phyloP scores from a whole-genome alignment of 1,284 basidiomycete genomes.

The Stygiomarasmius scandens region DNA sequence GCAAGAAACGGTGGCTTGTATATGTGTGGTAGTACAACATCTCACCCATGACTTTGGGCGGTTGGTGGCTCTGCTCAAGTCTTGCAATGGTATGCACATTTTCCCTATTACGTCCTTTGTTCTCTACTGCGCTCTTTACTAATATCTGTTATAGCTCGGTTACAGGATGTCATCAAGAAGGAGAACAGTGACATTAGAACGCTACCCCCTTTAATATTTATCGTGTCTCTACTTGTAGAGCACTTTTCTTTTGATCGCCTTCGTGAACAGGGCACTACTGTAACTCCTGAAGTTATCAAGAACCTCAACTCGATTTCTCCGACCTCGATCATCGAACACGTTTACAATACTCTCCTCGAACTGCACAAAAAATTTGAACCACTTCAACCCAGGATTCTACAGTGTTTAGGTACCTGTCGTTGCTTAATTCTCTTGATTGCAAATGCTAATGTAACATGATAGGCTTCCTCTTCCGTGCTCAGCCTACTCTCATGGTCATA shows the following conservation, averaged over 20 bases:
- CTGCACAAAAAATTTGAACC: conserved; percentile 66
- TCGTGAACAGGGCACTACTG: conserved; percentile 60
- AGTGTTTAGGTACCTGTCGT: conserved; percentile 89
- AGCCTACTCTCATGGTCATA: conserved; percentile 86
- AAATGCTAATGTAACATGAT: background rate
- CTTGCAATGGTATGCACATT: conserved; percentile 79
- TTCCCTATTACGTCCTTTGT: background rate
- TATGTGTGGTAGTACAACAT: conserved; percentile 82
- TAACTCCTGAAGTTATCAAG: conserved; percentile 44
- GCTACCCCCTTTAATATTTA: conserved; percentile 72
- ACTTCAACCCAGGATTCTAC: conserved; percentile 68
- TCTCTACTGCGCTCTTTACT: conserved; percentile 24
- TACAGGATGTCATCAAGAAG: conserved; percentile 55
- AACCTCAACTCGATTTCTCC: conserved; percentile 60
- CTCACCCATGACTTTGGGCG: conserved; percentile 85
- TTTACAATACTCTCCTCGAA: conserved; percentile 73
- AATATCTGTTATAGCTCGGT: conserved; percentile 40
- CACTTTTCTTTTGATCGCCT: conserved; percentile 86
- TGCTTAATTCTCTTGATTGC: no score
- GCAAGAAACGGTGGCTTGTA: conserved; percentile 90
- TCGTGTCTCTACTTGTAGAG: conserved; percentile 84
- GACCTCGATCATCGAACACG: conserved; percentile 77
- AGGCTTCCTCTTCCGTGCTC: conserved; percentile 92
- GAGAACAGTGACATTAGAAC: conserved; percentile 41
- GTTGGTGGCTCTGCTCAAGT: conserved; percentile 78